Base-by-base conservation (phyloP, 495 filamentous ascomycete species). In the Platismatia glauca region DNA sequence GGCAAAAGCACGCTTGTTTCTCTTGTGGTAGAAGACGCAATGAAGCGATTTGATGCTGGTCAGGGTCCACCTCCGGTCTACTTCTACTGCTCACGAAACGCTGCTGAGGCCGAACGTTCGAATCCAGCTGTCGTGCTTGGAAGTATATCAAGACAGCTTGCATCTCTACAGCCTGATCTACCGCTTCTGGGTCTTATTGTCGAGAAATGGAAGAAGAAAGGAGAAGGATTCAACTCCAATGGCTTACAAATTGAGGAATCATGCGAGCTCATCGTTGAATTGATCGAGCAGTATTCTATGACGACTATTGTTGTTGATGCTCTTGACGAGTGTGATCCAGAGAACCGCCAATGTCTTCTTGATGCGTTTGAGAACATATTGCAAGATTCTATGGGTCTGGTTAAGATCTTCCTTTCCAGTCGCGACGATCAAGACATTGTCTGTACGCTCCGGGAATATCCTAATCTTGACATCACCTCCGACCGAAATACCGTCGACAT, bases 271-370 rank as follows among this genome's bases (percentile, higher is more conserved):
- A 52, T 73, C 33, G 53, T 64, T 0, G 43, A 62, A n/a, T 63
- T 64, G 7, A 13, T 70, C 13, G 61, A 69, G 33, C 39, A 66
- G 27, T 71, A 66, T 33, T 12, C 57, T 6, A 60, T 57, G n/a
- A 66, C 73, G 1, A 77, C 71, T 0, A 71, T 79, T 18, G 64
- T 80, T 5, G 73, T 80, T 22, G 77, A 80, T 66, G 78, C 75
- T 20, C 57, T 80, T 20, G 77, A 80, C 59, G 78, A 82, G 62
- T 75, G 72, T 44, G 64, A 79, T 50, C 61, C 68, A 1, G 61
- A 63, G 33, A 33, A 38, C 4, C 35, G 35, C 27, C 27, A 38
- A 0, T 31, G 11, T 6, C 27, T 58, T 12, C 3, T 39, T 4
- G 39, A 58, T 34, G 27, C 34, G 20, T 22, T 53, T 3, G 50